Evolutionary conservation across 805 yeast genomes (phyloP).

Genomic region (Yarrowia bubula): DNA sequence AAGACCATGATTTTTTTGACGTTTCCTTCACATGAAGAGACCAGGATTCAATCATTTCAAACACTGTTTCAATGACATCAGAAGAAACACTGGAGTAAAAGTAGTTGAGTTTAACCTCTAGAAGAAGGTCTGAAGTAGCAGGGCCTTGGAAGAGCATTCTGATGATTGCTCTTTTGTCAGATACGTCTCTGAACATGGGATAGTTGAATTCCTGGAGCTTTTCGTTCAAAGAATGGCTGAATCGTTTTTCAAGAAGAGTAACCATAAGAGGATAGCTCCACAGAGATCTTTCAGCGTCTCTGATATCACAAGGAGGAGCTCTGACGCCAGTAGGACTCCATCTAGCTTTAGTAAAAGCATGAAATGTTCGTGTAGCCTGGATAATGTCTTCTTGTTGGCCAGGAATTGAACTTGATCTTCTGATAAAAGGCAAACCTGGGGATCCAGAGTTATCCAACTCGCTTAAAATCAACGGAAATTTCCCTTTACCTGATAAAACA

Average conservation of each 20-base stretch:
- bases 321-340: not conserved
- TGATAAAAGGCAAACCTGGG: not conserved
- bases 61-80: not conserved
- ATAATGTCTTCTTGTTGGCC: not conserved
- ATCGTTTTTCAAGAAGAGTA: not conserved
- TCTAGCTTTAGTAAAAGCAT: not conserved
- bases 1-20: not conserved
- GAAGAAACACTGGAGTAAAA: not conserved
- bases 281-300: not conserved
- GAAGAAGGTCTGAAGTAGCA: not conserved
- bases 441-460: not conserved
- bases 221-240: not conserved
- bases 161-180: not conserved
- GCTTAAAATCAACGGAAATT: not conserved
- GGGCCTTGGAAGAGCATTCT: not conserved
- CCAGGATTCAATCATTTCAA: not conserved
- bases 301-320: not conserved
- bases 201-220: not conserved
- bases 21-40: not conserved
- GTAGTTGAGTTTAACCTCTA: not conserved
- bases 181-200: not conserved
- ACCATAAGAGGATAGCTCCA: not conserved
- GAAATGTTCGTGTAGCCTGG: not conserved
- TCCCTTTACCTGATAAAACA: not conserved
- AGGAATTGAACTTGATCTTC: not conserved